Evolutionary conservation across 2,329 filamentous ascomycete genomes (phyloP), one percentile per base, ranked within the genome.

Genomic region (Curvularia eragrostidis): DNA sequence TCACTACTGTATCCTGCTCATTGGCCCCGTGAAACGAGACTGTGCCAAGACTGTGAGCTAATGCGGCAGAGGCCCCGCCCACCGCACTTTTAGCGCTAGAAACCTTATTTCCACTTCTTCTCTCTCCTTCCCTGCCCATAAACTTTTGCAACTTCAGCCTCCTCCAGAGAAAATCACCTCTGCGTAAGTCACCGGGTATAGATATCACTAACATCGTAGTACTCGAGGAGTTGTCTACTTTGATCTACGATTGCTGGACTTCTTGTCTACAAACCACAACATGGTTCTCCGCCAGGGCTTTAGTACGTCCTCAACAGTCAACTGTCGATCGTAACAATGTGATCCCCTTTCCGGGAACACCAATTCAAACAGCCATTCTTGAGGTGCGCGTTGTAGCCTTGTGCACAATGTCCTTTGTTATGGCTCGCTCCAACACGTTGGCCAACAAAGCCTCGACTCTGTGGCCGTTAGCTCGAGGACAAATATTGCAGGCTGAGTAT

Each of bases 31-130:
- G 52, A 15, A n/a, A 36, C 55, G 4, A 36, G 30, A 52, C 21
- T 48, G 23, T 52, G 59, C 59, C 61, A 58, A 64, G 61, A 47
- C 55, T 18, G 36, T 52, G 53, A 56, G 50, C 49, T 38, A 44
- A 47, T 47, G 34, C 48, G 47, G 38, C 36, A 48, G 48, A 19
- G 54, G 52, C 34, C 51, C 46, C 54, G 44, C 53, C 38, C 23
- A 54, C 28, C 30, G 26, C 52, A 30, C 36, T 42, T 48, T 55
- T 62, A 64, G 61, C 59, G 59, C 26, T 21, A 52, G 49, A 57
- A 62, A 64, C 61, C 59, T 62, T 64, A 64, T 54, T 64, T 49
- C 15, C 56, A 64, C 61, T 48, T 57, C 61, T 60, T 21, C 32
- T 28, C 36, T 34, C 58, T 53, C 48, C 42, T 34, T 36, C 24